These are phyloP conservation scores for Astragalus glycyphyllos DNA, from an alignment of 306 rosid species.

Conservation along the genomic window DNA sequence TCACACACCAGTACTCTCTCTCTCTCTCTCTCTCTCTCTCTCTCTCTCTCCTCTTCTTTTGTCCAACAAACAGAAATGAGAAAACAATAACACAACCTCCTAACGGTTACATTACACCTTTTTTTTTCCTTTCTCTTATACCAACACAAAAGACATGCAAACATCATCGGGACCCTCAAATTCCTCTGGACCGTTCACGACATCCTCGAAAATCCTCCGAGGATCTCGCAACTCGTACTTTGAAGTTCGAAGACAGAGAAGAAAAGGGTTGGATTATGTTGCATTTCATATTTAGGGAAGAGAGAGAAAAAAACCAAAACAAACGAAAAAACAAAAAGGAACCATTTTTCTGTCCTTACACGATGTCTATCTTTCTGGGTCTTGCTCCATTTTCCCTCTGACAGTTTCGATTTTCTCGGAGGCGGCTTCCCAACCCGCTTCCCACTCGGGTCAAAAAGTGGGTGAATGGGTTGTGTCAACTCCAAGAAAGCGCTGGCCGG, in stretches of 20 bases:
- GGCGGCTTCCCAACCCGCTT: slow-evolving; percentile 33
- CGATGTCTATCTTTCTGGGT: slow-evolving; percentile 40
- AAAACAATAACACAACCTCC: slow-evolving; percentile 44
- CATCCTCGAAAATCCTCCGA: slow-evolving; percentile 53
- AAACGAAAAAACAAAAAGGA: not conserved
- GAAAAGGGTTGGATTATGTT: slow-evolving; percentile 16
- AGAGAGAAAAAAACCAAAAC: slow-evolving; percentile 3
- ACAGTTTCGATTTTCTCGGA: slow-evolving; percentile 12
- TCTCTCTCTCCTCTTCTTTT: slow-evolving; percentile 12
- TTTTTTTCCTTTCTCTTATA: slow-evolving; percentile 42
- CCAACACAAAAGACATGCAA: slow-evolving; percentile 46
- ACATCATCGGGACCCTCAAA: slow-evolving; percentile 70
- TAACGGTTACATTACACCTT: slow-evolving; percentile 69
- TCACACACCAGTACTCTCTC: not conserved
- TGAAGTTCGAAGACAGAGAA: not conserved
- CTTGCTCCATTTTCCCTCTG: slow-evolving; percentile 21
- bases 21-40: slow-evolving; percentile 27
- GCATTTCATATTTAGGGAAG: slow-evolving; percentile 10
- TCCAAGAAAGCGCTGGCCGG: slow-evolving; percentile 58
- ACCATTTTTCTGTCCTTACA: slow-evolving; percentile 7
- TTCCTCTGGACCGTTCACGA: slow-evolving; percentile 60
- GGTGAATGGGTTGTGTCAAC: slow-evolving; percentile 89
- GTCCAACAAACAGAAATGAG: slow-evolving; percentile 40
- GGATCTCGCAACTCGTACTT: slow-evolving; percentile 55
- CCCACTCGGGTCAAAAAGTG: not conserved